These are phyloP conservation scores for Fusarium multiceps DNA, from an alignment of 2,329 filamentous ascomycete genomes.

Conservation along the genomic window DNA sequence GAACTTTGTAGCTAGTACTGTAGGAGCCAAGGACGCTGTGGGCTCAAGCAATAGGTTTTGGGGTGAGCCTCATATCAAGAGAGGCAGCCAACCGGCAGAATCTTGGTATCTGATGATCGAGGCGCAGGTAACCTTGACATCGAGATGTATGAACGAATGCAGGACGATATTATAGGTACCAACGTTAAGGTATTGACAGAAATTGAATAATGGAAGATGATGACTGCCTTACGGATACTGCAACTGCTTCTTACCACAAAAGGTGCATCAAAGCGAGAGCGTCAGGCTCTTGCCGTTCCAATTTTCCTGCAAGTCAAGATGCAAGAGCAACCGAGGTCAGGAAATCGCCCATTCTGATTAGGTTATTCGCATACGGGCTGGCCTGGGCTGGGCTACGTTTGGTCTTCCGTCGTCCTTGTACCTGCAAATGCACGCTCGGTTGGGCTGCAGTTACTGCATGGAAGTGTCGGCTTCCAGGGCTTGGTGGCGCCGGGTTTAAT, in stretches of 20 bases:
- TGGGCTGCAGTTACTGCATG: conserved; percentile 40
- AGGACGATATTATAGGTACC: neutral
- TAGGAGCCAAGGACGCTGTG: neutral
- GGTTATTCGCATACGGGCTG: neutral
- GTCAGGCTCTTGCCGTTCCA: neutral
- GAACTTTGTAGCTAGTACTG: neutral
- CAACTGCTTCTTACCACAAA: neutral
- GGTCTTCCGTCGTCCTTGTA: conserved; percentile 4
- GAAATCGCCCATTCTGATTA: conserved; percentile 2
- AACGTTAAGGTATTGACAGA: neutral
- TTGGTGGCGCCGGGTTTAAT: conserved; percentile 26
- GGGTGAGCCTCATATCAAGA: conserved; percentile 7
- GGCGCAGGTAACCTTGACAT: neutral
- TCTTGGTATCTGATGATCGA: conserved; percentile 7
- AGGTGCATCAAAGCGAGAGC: conserved; percentile 10
- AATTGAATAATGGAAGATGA: neutral
- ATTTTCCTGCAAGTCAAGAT: conserved; percentile 20
- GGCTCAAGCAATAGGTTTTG: neutral
- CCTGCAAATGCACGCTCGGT: conserved; percentile 39
- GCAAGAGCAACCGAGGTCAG: conserved; percentile 14
- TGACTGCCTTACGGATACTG: neutral
- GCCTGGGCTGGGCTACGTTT: conserved; percentile 17
- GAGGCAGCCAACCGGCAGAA: neutral
- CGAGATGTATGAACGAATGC: neutral
- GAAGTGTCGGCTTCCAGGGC: conserved; percentile 26